Evolutionary conservation across 2,329 filamentous ascomycete species (phyloP).

Genomic region (Colletotrichum limetticola): DNA sequence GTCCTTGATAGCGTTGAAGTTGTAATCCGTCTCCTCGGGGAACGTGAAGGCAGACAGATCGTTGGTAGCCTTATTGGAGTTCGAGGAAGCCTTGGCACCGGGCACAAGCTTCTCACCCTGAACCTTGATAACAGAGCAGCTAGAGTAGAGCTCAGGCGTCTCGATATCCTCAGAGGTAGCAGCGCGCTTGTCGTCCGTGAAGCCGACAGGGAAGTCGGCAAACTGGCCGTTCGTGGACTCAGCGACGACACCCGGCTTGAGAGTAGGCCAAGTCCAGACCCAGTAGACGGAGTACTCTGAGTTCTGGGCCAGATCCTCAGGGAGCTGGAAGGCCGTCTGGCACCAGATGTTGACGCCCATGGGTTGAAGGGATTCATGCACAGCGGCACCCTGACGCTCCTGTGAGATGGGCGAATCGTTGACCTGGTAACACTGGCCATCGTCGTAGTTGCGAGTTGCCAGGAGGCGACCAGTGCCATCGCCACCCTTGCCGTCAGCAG

Average conservation of each 20-base stretch:
- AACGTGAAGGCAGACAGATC: constrained; percentile 41
- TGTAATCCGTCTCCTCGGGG: constrained; percentile 50
- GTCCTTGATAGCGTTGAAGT: constrained; percentile 54
- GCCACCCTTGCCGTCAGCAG: constrained; percentile 80
- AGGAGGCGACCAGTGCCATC: constrained; percentile 82
- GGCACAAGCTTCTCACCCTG: constrained; percentile 29
- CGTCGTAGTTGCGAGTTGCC: constrained; percentile 84
- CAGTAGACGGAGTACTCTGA: constrained; percentile 87
- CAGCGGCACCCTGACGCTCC: constrained; percentile 67
- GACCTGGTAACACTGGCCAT: constrained; percentile 88
- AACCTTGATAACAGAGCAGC: constrained; percentile 35
- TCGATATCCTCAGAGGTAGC: constrained; percentile 29
- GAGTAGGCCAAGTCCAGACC: constrained; percentile 93
- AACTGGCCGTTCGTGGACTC: constrained; percentile 53
- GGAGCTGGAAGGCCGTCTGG: constrained; percentile 83
- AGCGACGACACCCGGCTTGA: constrained; percentile 54
- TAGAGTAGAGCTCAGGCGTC: constrained; percentile 52
- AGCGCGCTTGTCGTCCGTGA: constrained; percentile 33
- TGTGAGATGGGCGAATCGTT: constrained; percentile 69
- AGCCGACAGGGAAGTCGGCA: constrained; percentile 50
- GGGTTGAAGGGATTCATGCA: constrained; percentile 59
- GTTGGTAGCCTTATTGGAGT: constrained; percentile 33
- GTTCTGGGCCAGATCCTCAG: constrained; percentile 69
- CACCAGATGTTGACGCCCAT: constrained; percentile 76
- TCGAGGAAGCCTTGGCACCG: constrained; percentile 20